Evolutionary conservation across 2,329 filamentous ascomycete genomes (phyloP), one percentile per base, ranked within the genome.

Genomic region (Aspergillus proliferans): DNA sequence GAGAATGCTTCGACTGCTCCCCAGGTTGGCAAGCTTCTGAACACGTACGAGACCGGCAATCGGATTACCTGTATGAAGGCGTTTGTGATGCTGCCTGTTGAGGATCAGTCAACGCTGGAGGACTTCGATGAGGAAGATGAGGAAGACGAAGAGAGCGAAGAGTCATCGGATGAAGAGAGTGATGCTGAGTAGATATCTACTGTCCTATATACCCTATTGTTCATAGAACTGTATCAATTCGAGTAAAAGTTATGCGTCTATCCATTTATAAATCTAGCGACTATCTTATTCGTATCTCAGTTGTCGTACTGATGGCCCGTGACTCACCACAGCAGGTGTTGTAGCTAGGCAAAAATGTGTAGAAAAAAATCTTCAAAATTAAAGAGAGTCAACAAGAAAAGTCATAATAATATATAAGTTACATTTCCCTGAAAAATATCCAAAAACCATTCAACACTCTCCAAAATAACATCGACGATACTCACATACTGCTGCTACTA

Each of bases 41-140:
- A 85, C 14, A 83, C 80, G 28, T 93, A 93, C 62, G 86, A 91
- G 69, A 95, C 91, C 19, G 84, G 85, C 42, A 91, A 92, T 66
- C 78, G 93, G 49, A 90, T 97, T 57, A 97, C 91, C 34, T 97
- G 93, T 66, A 65, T 97, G 61, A 84, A 83, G 59, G 86, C 86
- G 19, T 97, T 95, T 72, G 75, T 88, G 54, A 94, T 97, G 88
- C 80, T 87, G 67, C 79, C 83, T 58, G 75, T 70, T 4, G 63
- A 65, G 42, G 63, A 67, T 36, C 60, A 78, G 43, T 79, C 81
- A 14, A 82, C 83, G 38, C 79, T 78, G 43, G 75, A 78, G 55
- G 70, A 69, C 39, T 76, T 60, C 8, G 61, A 61, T 22, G 59
- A 58, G 6, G 56, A 61, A 8, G 59, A 56, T 24, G 59, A 64